Evolutionary conservation across 2,329 filamentous ascomycete genomes (phyloP).

Genomic region (Fusarium brevicatenulatum): DNA sequence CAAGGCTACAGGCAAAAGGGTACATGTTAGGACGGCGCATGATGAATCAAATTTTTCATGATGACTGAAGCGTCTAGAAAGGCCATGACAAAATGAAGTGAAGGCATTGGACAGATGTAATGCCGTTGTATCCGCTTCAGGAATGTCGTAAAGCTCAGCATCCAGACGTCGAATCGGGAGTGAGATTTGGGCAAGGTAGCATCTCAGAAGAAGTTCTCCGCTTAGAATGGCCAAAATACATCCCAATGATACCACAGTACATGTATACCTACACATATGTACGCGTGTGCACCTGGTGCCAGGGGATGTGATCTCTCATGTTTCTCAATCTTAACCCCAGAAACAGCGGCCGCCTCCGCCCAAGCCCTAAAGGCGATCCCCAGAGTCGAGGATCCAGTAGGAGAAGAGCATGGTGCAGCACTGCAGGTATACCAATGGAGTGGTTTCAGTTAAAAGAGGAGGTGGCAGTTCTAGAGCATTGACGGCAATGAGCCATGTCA

Average conservation of each 20-base stretch:
- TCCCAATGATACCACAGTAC: constrained; percentile 2
- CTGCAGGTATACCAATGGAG: constrained; percentile 4
- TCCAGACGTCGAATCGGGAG: not conserved
- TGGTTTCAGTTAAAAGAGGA: constrained; percentile 24
- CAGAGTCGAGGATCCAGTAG: not conserved
- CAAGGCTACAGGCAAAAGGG: constrained; percentile 12
- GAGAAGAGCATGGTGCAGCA: constrained; percentile 5
- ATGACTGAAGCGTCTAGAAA: constrained; percentile 8
- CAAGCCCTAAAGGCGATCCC: not conserved
- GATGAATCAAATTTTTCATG: constrained; percentile 9
- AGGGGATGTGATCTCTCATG: constrained; percentile 11
- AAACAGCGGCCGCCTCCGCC: constrained; percentile 20
- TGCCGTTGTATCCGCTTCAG: constrained; percentile 7
- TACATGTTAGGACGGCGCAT: constrained; percentile 14
- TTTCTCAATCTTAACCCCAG: constrained; percentile 2
- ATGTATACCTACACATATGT: not conserved
- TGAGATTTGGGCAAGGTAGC: constrained; percentile 13
- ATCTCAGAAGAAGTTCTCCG: constrained; percentile 10
- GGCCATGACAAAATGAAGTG: not conserved
- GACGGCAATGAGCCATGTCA: not conserved
- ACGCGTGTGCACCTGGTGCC: not conserved
- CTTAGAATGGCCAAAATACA: not conserved
- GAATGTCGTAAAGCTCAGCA: not conserved
- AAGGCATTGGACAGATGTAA: not conserved
- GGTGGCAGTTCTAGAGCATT: not conserved